Conservation (phyloP, 129 eudicot species). For the Chrysanthemum seticuspe region DNA sequence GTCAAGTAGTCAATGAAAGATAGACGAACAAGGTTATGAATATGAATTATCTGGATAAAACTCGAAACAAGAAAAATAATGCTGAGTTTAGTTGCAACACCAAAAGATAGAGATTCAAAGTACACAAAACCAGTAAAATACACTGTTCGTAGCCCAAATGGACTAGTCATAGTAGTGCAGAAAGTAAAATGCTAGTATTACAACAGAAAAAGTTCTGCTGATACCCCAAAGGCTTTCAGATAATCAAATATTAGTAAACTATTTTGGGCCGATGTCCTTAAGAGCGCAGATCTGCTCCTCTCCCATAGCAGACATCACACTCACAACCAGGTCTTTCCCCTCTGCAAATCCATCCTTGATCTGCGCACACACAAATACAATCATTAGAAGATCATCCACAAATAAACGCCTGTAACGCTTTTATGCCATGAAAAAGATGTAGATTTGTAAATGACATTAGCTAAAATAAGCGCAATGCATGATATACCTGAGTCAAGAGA, state of each 20-base stretch:
- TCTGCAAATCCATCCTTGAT: constrained; percentile 18
- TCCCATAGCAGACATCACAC: constrained; percentile 23
- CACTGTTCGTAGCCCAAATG: constrained; percentile 2
- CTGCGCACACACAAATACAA: neutral
- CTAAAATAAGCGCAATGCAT: neutral
- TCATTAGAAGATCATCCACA: neutral
- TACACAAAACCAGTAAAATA: neutral
- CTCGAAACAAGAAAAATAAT: too few relatives aligned
- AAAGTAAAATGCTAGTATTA: constrained; percentile 1
- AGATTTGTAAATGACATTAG: too few relatives aligned
- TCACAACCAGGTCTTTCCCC: constrained; percentile 19
- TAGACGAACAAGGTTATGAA: too few relatives aligned
- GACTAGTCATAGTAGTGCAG: constrained; percentile 2
- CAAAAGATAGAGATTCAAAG: neutral
- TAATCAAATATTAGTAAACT: neutral
- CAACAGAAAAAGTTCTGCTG: constrained; percentile 18
- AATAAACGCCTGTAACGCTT: neutral
- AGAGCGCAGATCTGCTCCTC: constrained; percentile 26
- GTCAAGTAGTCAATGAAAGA: too few relatives aligned
- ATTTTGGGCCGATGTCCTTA: constrained; percentile 14
- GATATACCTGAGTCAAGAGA: constrained; percentile 9
- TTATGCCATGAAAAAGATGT: neutral
- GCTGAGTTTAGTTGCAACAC: too few relatives aligned
- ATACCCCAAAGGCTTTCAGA: neutral
- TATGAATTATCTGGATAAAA: too few relatives aligned